Percentiles rank a stretch among this genome's conserved stretches.
Conservation (phyloP, 1,284 basidiomycete species). For the Ceratobasidium sp. region DNA sequence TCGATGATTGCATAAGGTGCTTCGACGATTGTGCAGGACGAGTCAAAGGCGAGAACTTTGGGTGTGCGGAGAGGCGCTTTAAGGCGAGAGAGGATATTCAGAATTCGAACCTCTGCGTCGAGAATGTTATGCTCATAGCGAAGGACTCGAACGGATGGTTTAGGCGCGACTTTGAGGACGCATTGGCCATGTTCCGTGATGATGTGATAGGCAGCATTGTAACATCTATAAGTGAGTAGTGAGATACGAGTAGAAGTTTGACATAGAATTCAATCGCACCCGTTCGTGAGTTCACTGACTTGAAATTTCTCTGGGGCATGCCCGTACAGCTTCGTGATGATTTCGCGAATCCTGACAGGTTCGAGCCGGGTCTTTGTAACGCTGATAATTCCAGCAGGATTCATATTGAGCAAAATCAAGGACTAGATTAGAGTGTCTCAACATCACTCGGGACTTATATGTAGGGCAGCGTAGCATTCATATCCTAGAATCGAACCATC, state of each 20-base stretch:
- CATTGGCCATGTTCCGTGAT: conserved; percentile 32
- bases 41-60: conserved; percentile 33
- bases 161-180: conserved; percentile 38
- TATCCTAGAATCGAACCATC: background rate
- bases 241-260: background rate
- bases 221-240: conserved; percentile 2
- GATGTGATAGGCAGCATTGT: conserved; percentile 31
- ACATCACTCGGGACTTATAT: background rate
- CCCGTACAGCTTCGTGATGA: conserved; percentile 5
- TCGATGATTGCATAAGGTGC: conserved; percentile 40
- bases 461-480: background rate
- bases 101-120: conserved; percentile 34
- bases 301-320: background rate
- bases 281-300: conserved; percentile 22
- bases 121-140: conserved; percentile 40
- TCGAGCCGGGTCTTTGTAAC: conserved; percentile 28
- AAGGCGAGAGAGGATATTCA: conserved; percentile 23
- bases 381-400: conserved; percentile 16
- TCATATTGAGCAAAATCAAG: background rate
- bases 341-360: conserved; percentile 11
- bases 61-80: conserved; percentile 27
- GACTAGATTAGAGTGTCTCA: background rate
- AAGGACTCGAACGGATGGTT: conserved; percentile 22
- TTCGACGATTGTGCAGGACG: conserved; percentile 20
- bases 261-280: background rate